Conservation (phyloP, 177 flowering plant species). For the Vitis hybrid region DNA sequence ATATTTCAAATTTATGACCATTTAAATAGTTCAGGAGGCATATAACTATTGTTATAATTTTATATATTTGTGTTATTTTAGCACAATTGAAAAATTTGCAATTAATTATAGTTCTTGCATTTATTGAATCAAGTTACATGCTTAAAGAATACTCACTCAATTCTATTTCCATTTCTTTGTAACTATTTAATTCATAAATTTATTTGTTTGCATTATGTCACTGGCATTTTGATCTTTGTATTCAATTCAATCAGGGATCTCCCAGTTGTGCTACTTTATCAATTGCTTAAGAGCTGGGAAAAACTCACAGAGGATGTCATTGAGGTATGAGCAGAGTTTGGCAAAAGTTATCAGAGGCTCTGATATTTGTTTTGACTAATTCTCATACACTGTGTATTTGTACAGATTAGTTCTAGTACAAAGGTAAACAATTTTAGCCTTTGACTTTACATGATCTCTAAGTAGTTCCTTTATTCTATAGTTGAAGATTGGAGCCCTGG, state of each 20-base stretch:
- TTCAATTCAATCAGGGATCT: conserved; percentile 53
- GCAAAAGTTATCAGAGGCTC: neutral
- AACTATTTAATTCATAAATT: no score
- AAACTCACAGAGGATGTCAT: conserved; percentile 36
- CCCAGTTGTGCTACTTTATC: conserved; percentile 39
- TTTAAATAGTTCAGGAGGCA: no score
- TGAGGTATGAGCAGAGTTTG: conserved; percentile 43
- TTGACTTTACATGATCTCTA: neutral
- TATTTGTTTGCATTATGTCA: conserved; percentile 13
- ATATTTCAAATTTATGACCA: no score
- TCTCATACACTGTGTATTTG: neutral
- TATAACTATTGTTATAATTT: no score
- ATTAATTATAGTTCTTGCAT: no score
- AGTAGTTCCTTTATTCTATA: neutral
- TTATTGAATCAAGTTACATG: no score
- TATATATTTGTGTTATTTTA: no score
- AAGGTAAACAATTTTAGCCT: neutral
- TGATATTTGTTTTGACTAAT: neutral
- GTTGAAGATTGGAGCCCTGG: neutral
- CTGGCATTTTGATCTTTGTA: conserved; percentile 8
- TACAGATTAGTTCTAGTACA: neutral
- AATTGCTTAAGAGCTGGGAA: conserved; percentile 63
- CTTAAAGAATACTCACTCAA: no score
- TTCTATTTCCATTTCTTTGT: no score
- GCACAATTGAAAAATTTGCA: no score